Base-by-base conservation (phyloP, 2,329 filamentous ascomycete genomes). In the Anthostomella pinea region DNA sequence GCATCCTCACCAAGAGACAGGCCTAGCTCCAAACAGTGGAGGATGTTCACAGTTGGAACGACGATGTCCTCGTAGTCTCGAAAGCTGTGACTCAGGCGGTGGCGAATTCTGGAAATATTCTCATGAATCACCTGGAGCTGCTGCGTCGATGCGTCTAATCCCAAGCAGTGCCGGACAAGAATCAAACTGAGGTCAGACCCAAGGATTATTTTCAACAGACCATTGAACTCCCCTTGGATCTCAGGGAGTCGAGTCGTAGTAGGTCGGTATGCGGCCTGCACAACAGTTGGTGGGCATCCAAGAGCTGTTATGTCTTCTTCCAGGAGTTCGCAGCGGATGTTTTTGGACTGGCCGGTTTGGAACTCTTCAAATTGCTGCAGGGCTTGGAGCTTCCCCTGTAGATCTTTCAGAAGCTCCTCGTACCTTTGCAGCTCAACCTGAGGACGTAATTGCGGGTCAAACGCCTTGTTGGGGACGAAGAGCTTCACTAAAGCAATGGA, bases 41-140 rank as follows among this genome's bases (percentile, higher is more conserved):
- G 69, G 46, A 96, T 85, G 34, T 85, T 87, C 28, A 88, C 72
- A 8, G 88, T 75, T 4, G 88, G 90, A 28, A 77, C 72, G 0
- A 85, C 86, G 50, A 97, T 78, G 56, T 98, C 93, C 43, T 88
- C 86, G 53, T 96, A 97, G 10, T 81, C 80, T 24, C 81, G 75
- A 56, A 89, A 94, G 22, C 80, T 73, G 19, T 77, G 70, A 2
- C 72, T 74, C 6, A 98, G 72, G 28, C 90, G 78, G 35, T 74
- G 68, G 32, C 85, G 77, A 24, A 95, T 77, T 43, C 85, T 79
- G 6, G 69, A 65, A n/a, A 93, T 66, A 36, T 76, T 79, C 42
- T 72, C 67, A 35, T 68, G 68, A 11, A 79, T 61, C 2, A 79
- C 65, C 18, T 70, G 59, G 35, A 79, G 51, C 29, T 75, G 69